Evolutionary conservation across 2,329 filamentous ascomycete genomes (phyloP), one percentile per base, ranked within the genome.

Genomic region (Keithomyces neogunnii): DNA sequence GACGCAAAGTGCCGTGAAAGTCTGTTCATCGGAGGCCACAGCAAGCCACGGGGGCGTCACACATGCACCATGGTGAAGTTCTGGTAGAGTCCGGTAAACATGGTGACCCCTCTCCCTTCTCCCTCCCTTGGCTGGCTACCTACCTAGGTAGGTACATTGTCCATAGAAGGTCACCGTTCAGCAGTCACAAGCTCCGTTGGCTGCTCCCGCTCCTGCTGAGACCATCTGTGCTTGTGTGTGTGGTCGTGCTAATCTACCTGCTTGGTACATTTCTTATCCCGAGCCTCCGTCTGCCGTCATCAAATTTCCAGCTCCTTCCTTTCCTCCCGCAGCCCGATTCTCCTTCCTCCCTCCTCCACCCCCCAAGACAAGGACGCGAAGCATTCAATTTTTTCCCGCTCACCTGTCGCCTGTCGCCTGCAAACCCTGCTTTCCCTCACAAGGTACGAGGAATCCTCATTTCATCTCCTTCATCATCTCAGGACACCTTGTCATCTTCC

Each of bases 311-410:
- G n/a, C 28, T 48, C 45, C 47, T 50, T 38, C 46, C 45, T 8
- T 29, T 40, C 26, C 28, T 9, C 13, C 32, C 36, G 6, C 13
- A 28, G 35, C 28, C 48, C 31, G n/a, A 46, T 19, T 31, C 46
- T 53, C 51, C 44, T 51, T 49, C 53, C 47, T 44, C 45, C 45
- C 32, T 55, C 50, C 36, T 35, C 42, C 47, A 45, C 50, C 35
- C 47, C 49, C 30, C 33, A 38, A 47, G 19, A 26, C 40, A 44
- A 35, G 26, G 45, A 36, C 38, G 33, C 36, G 38, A 38, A 33
- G 13, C 43, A 44, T 19, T 19, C 19, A 19, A 19, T 19, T 19
- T 19, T 19, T 19, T 19, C 19, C 19, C 19, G 19, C 19, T 19
- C 19, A 19, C 31, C 36, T 47, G 32, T 31, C 51, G 38, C n/a